These are phyloP conservation scores for Penicillium cosmopolitanum DNA, from an alignment of 495 filamentous ascomycete species.

Conservation along the genomic window DNA sequence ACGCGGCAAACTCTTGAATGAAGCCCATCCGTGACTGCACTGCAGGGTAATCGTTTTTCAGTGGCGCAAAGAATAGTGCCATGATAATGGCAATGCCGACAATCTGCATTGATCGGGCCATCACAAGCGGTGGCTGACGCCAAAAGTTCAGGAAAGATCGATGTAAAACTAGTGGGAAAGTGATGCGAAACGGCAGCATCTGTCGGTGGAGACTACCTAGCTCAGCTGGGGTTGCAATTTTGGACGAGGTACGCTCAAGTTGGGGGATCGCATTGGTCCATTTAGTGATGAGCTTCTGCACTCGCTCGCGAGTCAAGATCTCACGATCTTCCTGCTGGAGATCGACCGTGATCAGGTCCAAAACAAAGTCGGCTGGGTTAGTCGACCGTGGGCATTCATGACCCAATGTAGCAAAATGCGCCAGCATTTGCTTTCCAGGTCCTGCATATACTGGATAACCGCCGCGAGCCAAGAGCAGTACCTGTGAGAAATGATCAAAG, in stretches of 20 bases:
- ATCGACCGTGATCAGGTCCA: conserved; percentile 76
- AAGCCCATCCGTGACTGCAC: conserved; percentile 74
- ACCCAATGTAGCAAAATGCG: conserved; percentile 62
- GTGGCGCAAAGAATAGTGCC: conserved; percentile 71
- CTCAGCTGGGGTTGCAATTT: conserved; percentile 68
- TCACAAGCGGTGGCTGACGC: conserved; percentile 63
- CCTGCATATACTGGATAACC: conserved; percentile 70
- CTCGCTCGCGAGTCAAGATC: conserved; percentile 58
- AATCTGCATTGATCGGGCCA: conserved; percentile 70
- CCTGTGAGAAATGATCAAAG: conserved; percentile 68
- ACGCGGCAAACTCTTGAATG: conserved; percentile 66
- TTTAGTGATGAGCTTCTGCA: conserved; percentile 56
- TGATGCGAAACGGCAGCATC: conserved; percentile 60
- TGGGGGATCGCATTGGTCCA: conserved; percentile 33
- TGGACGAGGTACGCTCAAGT: conserved; percentile 32
- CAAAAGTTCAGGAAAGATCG: conserved; percentile 68
- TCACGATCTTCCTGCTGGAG: conserved; percentile 65
- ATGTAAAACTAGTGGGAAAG: conserved; percentile 65
- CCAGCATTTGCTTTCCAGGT: conserved; percentile 63
- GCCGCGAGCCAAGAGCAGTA: conserved; percentile 70
- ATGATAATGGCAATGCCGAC: conserved; percentile 67
- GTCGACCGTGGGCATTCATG: conserved; percentile 65
- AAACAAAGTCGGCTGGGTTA: conserved; percentile 76
- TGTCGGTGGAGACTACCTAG: conserved; percentile 65
- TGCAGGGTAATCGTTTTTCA: conserved; percentile 66